A percentile compares a stretch with the other conserved stretches of the same genome.
phyloP scores from a whole-genome alignment of 441 rosid genomes.

The Pelargonium australe region DNA sequence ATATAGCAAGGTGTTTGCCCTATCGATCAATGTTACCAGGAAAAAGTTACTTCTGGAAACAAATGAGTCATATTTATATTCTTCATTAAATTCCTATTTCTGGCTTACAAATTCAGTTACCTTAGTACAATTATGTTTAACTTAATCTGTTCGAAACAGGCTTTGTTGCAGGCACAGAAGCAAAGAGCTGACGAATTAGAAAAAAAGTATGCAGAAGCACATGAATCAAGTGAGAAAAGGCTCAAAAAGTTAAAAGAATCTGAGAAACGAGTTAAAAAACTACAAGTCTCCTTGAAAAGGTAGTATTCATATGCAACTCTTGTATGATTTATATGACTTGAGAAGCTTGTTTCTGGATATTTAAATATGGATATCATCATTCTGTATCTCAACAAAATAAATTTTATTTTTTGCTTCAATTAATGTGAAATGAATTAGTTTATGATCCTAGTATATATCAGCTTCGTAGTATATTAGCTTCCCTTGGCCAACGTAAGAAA shows the following conservation, averaged over 20 bases:
- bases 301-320: conserved; percentile 28
- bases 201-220: conserved; percentile 54
- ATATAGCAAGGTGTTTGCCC: no score
- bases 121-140: not conserved
- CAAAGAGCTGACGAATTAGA: conserved; percentile 70
- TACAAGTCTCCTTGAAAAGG: conserved; percentile 82
- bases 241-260: conserved; percentile 70
- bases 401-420: not conserved
- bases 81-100: not conserved
- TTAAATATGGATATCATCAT: not conserved
- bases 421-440: not conserved
- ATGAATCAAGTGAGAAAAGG: conserved; percentile 58
- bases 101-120: not conserved
- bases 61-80: not conserved
- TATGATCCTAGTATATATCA: not conserved
- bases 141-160: conserved; percentile 29
- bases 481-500: not conserved
- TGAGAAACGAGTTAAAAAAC: conserved; percentile 59
- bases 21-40: not conserved
- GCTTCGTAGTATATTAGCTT: not conserved
- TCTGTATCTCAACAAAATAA: not conserved
- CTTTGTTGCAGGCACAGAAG: conserved; percentile 50
- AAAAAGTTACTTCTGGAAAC: not conserved
- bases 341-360: not conserved
- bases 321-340: not conserved